A percentile compares a stretch with the other conserved stretches of the same genome.
Conservation (phyloP, 345 rosid species). For the Aegle marmelos region DNA sequence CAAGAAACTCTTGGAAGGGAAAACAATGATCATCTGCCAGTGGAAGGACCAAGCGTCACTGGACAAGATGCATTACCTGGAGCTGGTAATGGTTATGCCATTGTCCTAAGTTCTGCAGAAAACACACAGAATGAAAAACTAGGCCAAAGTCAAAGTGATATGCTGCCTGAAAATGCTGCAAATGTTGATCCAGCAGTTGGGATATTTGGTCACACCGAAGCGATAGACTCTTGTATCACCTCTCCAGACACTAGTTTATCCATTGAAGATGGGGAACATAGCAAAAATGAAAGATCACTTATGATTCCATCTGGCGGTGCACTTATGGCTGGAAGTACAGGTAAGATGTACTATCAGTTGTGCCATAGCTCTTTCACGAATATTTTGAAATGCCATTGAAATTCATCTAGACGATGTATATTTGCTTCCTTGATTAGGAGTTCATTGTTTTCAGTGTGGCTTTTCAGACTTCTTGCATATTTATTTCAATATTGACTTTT, state of each 20-base stretch:
- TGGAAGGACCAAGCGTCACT: slow-evolving; percentile 18
- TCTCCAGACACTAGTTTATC: slow-evolving; percentile 13
- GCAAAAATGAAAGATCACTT: slow-evolving; percentile 18
- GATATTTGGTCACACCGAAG: slow-evolving; percentile 9
- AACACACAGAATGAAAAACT: slow-evolving; percentile 7
- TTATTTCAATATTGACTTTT: background rate
- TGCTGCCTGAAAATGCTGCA: slow-evolving; percentile 23
- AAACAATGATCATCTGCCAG: background rate
- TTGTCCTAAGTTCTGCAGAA: slow-evolving; percentile 6
- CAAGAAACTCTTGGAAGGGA: slow-evolving; percentile 16
- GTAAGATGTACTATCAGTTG: background rate
- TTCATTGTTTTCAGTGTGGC: background rate
- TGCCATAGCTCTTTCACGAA: background rate
- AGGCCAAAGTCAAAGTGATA: slow-evolving; percentile 24
- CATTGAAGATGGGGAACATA: slow-evolving; percentile 13
- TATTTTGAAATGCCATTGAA: background rate
- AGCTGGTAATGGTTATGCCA: slow-evolving; percentile 11
- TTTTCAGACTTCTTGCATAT: background rate
- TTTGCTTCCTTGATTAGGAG: background rate
- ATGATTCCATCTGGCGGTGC: slow-evolving; percentile 16
- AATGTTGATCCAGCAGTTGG: slow-evolving; percentile 9
- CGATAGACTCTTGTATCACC: slow-evolving; percentile 5
- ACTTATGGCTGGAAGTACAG: background rate
- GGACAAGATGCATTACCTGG: slow-evolving; percentile 17
- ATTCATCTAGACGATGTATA: background rate